A percentile compares a stretch with the other conserved stretches of the same genome.
Evolutionary conservation across 73 alveolate genomes (phyloP).

Genomic region (Tetrahymena borealis): DNA sequence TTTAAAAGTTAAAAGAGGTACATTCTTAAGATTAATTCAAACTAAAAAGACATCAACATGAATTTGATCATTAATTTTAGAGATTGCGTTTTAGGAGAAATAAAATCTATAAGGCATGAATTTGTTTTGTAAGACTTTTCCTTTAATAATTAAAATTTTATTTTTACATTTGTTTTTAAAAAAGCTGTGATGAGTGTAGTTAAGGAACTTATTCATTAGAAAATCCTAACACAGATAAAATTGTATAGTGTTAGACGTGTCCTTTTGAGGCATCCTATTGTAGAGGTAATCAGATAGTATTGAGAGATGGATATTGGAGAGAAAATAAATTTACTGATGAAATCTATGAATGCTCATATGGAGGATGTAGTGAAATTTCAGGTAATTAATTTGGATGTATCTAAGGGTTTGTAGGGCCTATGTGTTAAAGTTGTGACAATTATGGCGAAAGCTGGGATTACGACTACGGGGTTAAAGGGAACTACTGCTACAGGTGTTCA

Average conservation of each 20-base stretch:
- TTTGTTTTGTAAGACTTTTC: not conserved
- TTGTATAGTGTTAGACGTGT: not conserved
- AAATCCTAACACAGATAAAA: not conserved
- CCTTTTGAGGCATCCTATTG: not conserved
- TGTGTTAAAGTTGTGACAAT: not conserved
- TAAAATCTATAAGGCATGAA: not conserved
- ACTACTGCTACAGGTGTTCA: not conserved
- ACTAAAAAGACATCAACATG: not conserved
- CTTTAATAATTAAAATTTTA: not conserved
- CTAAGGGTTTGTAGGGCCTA: not conserved
- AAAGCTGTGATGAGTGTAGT: not conserved
- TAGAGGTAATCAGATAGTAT: not conserved
- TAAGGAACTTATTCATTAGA: not conserved
- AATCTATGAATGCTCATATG: not conserved
- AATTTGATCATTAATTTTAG: not conserved
- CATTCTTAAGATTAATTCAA: not conserved
- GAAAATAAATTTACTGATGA: not conserved
- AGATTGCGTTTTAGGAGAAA: not conserved
- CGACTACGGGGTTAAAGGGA: not conserved
- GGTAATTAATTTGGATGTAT: not conserved
- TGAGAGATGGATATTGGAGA: not conserved
- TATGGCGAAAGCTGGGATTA: not conserved
- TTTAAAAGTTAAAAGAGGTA: not conserved
- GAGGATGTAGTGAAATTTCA: not conserved
- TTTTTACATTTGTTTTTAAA: no score